A percentile compares a stretch with the other conserved stretches of the same genome.
Conservation (phyloP, 2,329 filamentous ascomycete species). For the Teratosphaeria viscida region DNA sequence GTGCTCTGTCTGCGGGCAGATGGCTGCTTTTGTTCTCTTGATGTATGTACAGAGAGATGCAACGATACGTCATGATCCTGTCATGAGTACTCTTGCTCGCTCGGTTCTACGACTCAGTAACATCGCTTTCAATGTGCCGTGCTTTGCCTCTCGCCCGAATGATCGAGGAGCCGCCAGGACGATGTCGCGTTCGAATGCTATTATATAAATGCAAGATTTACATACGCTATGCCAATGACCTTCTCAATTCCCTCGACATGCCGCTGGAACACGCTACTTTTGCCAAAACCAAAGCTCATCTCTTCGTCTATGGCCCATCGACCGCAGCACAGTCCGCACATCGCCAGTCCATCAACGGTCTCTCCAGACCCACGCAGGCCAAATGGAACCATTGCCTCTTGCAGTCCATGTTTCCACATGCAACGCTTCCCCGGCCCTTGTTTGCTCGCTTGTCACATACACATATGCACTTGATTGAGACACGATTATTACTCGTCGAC, state of each 20-base stretch:
- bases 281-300: not conserved
- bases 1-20: not conserved
- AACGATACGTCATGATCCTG: not conserved
- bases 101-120: not conserved
- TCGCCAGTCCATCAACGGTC: conserved; percentile 8
- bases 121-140: not conserved
- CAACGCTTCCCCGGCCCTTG: conserved; percentile 2
- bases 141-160: not conserved
- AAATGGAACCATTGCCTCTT: conserved; percentile 14
- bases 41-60: not conserved
- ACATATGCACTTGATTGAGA: not conserved
- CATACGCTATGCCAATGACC: not conserved
- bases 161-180: not conserved
- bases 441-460: not conserved
- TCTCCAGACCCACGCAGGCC: conserved; percentile 13
- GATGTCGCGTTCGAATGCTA: not conserved
- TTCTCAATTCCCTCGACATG: not conserved
- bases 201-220: not conserved
- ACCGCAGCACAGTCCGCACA: conserved; percentile 10
- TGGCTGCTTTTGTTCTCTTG: not conserved
- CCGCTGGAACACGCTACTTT: not conserved
- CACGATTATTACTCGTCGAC: not conserved
- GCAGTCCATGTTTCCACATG: conserved; percentile 14
- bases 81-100: not conserved
- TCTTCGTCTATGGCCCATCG: not conserved